Evolutionary conservation across 2,329 filamentous ascomycete species (phyloP).

Genomic region (Claviceps africana): DNA sequence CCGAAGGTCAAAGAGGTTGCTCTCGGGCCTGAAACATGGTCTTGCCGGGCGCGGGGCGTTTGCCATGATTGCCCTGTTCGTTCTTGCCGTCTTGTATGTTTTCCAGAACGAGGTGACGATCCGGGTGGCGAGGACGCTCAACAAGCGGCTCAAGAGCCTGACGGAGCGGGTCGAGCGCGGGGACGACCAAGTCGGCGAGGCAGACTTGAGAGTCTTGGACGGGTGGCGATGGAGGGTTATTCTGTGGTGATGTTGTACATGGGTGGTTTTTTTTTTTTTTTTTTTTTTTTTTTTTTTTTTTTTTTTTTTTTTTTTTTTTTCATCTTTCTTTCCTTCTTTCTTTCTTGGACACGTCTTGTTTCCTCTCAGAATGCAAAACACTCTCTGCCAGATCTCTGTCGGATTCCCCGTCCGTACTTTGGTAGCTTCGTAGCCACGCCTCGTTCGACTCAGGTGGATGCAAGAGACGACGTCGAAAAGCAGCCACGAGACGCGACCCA

Average conservation of each 20-base stretch:
- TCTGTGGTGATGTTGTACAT: slow-evolving; percentile 27
- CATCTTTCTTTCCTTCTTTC: too few species aligned
- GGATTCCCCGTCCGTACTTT: too few species aligned
- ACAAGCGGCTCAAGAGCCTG: slow-evolving; percentile 35
- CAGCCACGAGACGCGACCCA: background rate
- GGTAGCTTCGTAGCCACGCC: too few species aligned
- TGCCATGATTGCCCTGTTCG: slow-evolving; percentile 37
- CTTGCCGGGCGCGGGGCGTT: slow-evolving; percentile 30
- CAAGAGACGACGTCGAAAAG: background rate
- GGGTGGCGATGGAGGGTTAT: slow-evolving; percentile 46
- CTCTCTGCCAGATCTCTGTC: too few species aligned
- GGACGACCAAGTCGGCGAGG: slow-evolving; percentile 29
- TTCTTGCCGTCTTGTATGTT: slow-evolving; percentile 43
- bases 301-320: too few species aligned
- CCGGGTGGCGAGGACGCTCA: slow-evolving; percentile 37
- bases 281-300: too few species aligned
- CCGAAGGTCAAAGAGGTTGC: slow-evolving; percentile 32
- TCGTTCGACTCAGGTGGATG: too few species aligned
- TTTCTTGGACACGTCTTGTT: too few species aligned
- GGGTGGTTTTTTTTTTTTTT: too few species aligned
- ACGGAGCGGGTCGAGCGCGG: slow-evolving; percentile 32
- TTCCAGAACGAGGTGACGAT: slow-evolving; percentile 45
- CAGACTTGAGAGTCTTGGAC: slow-evolving; percentile 33
- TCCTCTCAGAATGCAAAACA: too few species aligned
- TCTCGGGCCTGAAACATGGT: slow-evolving; percentile 33